phyloP scores from a whole-genome alignment of 805 yeast species.

The Hanseniaspora singularis region DNA sequence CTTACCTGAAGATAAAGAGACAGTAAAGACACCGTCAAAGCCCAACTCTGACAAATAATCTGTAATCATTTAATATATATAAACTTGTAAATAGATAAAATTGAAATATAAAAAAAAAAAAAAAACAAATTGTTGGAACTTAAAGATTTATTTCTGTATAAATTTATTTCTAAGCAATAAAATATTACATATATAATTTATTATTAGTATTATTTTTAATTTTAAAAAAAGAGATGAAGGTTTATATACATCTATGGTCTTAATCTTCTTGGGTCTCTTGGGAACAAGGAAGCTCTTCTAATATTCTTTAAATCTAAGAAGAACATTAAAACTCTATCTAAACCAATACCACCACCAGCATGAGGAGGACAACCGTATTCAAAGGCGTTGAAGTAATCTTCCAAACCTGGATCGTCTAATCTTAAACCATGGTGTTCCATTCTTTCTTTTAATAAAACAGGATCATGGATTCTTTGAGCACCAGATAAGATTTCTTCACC shows the following conservation, averaged over 20 bases:
- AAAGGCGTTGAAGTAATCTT: conserved; percentile 88
- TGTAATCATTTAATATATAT: too few relatives aligned
- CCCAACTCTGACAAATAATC: too few relatives aligned
- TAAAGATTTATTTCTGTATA: too few relatives aligned
- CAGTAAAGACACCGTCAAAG: not conserved
- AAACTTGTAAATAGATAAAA: too few relatives aligned
- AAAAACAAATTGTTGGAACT: too few relatives aligned
- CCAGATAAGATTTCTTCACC: conserved; percentile 99
- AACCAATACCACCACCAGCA: conserved; percentile 96
- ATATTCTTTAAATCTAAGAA: conserved; percentile 92
- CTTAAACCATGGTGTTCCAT: conserved; percentile 74
- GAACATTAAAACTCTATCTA: conserved; percentile 98
- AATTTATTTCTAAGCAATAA: not conserved
- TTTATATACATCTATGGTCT: conserved; percentile 44
- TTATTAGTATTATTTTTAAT: not conserved
- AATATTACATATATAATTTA: too few relatives aligned
- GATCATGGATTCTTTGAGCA: conserved; percentile 97
- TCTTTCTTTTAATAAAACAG: conserved; percentile 68
- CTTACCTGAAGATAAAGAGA: conserved; percentile 36
- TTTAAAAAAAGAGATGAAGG: not conserved
- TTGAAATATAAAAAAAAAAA: too few relatives aligned
- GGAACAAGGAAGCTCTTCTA: conserved; percentile 97
- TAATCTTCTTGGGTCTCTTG: conserved; percentile 93
- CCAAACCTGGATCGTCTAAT: conserved; percentile 67
- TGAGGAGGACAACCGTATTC: conserved; percentile 95